These are phyloP conservation scores for Magnusiomyces sp. DNA, from an alignment of 1,139 yeast species.

Conservation along the genomic window DNA sequence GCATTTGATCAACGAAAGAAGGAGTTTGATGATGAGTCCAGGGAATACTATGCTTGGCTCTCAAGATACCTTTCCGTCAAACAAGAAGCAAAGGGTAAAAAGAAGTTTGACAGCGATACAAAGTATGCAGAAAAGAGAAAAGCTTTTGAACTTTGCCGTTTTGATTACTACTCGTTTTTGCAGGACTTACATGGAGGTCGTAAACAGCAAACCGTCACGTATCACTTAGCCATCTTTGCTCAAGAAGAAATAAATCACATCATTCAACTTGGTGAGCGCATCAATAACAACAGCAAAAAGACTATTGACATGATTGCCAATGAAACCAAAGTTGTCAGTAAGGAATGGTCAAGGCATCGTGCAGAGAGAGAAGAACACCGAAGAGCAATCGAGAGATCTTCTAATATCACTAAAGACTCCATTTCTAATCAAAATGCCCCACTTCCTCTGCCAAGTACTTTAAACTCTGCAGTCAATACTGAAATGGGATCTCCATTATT, in stretches of 20 bases:
- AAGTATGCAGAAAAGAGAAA: constrained; percentile 53
- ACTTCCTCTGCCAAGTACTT: not conserved
- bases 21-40: constrained; percentile 62
- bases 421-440: constrained; percentile 7
- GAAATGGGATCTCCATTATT: not conserved
- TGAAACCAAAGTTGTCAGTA: constrained; percentile 31
- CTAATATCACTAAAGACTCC: constrained; percentile 6
- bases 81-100: constrained; percentile 37
- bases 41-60: constrained; percentile 69
- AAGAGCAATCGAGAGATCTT: constrained; percentile 30
- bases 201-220: constrained; percentile 35
- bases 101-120: constrained; percentile 42
- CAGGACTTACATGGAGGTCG: constrained; percentile 50
- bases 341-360: constrained; percentile 36
- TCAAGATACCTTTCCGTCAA: constrained; percentile 61
- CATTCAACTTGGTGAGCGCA: constrained; percentile 21
- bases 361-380: constrained; percentile 35
- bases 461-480: not conserved
- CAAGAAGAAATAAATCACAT: constrained; percentile 28
- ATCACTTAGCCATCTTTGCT: constrained; percentile 33
- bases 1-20: constrained; percentile 39
- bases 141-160: constrained; percentile 57
- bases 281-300: constrained; percentile 26
- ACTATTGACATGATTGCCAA: constrained; percentile 27
- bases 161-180: constrained; percentile 61